These are phyloP conservation scores for Filobasidium floriforme DNA, from an alignment of 768 basidiomycete genomes.

Conservation along the genomic window DNA sequence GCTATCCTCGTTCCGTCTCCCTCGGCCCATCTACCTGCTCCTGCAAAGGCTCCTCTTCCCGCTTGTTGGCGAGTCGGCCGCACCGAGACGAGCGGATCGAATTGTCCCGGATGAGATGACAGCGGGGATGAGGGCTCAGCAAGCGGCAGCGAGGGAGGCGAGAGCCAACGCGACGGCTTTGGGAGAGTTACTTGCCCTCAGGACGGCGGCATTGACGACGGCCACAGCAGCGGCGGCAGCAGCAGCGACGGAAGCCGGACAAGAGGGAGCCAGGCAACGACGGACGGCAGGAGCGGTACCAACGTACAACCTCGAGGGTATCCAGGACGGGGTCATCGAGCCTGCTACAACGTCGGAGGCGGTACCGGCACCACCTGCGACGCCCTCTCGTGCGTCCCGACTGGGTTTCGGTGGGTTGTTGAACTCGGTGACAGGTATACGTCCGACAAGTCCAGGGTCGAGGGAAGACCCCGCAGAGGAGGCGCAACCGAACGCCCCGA, in stretches of 20 bases:
- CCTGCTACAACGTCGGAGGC: too few species aligned
- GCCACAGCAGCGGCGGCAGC: neutral
- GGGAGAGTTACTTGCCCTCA: neutral
- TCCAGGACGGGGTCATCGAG: too few species aligned
- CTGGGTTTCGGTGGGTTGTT: constrained; percentile 16
- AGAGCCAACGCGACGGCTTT: neutral
- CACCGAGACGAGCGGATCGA: constrained; percentile 62
- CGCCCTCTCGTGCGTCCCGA: neutral
- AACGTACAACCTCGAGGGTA: too few species aligned
- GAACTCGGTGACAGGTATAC: constrained; percentile 8
- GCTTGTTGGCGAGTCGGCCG: constrained; percentile 55
- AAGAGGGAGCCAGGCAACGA: constrained; percentile 29
- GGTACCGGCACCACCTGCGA: neutral
- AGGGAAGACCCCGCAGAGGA: neutral
- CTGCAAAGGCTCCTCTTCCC: constrained; percentile 58
- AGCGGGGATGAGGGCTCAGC: constrained; percentile 7
- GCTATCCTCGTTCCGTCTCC: constrained; percentile 50
- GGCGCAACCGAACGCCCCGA: constrained; percentile 49
- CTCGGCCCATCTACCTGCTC: constrained; percentile 55
- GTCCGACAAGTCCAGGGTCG: constrained; percentile 9
- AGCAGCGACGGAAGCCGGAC: neutral
- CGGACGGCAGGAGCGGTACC: constrained; percentile 33
- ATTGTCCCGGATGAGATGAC: constrained; percentile 59
- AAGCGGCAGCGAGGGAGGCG: constrained; percentile 29
- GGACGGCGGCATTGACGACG: constrained; percentile 2